Conservation (phyloP, 805 yeast genomes). For the Metschnikowia continentalis region DNA sequence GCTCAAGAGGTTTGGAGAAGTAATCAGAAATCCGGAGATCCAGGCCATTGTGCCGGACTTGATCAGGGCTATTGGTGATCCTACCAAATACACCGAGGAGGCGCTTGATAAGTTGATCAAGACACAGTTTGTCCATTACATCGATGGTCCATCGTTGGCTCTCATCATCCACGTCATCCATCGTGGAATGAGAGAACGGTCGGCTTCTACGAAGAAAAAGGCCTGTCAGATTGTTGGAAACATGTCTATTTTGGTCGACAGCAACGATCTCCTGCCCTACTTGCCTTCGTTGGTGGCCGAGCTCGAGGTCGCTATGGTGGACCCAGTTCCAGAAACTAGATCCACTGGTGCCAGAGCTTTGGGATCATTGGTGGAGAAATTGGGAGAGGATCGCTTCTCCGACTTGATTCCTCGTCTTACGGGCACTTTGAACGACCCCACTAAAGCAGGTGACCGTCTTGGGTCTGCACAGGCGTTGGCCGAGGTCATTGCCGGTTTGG, state of each 20-base stretch:
- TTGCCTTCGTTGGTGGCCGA: conserved; percentile 72
- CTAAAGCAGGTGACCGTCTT: conserved; percentile 81
- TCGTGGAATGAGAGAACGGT: conserved; percentile 91
- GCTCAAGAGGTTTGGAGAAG: conserved; percentile 90
- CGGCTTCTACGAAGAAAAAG: conserved; percentile 87
- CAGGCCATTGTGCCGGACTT: conserved; percentile 84
- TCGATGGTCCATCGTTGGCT: conserved; percentile 97
- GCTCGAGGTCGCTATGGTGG: conserved; percentile 92
- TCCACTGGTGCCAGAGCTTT: conserved; percentile 97
- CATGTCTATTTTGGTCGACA: conserved; percentile 93
- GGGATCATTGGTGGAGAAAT: conserved; percentile 91
- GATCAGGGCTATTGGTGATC: conserved; percentile 92
- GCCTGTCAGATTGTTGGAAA: conserved; percentile 98
- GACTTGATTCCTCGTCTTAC: conserved; percentile 78
- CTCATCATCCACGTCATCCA: conserved; percentile 90
- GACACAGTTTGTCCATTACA: conserved; percentile 94
- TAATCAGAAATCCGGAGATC: conserved; percentile 94
- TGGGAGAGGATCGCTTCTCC: conserved; percentile 96
- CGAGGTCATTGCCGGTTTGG: conserved; percentile 91
- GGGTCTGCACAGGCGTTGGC: conserved; percentile 97
- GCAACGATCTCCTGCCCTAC: conserved; percentile 81
- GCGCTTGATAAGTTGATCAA: conserved; percentile 82
- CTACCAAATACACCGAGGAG: conserved; percentile 81
- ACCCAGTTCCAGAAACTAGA: conserved; percentile 95
- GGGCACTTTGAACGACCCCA: conserved; percentile 69